Evolutionary conservation across 805 yeast genomes (phyloP), one percentile per base, ranked within the genome.

Genomic region (Kodamaea fukazawae): DNA sequence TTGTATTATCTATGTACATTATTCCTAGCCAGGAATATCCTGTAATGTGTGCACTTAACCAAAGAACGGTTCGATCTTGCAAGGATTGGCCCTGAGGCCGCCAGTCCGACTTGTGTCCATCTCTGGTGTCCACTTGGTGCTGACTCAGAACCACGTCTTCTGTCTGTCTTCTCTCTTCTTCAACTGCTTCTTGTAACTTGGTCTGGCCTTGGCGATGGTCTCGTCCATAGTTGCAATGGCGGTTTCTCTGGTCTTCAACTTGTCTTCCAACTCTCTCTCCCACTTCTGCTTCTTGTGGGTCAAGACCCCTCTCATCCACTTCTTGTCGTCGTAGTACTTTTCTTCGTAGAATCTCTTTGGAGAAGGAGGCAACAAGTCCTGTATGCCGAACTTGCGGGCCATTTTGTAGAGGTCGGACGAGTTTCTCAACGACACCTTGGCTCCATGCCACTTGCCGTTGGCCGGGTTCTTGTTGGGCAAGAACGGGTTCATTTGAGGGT

Each of bases 401-500:
- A 84, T 63, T 63, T 90, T 90, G 72, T 75, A 88, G 39, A 90
- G 66, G 47, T 83, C 96, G 13, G 90, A 79, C 54, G 86, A 89
- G 53, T 91, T 78, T 65, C 96, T 78, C 54, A 82, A 67, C 7
- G 96, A 86, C 63, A 78, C 86, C 49, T 79, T 73, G 17, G 97
- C 86, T 43, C 79, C 78, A 53, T 86, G 95, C 67, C 81, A 78
- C 50, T 66, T 71, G n/a, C 83, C 78, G 15, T 95, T 87, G 15
- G 83, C 76, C 14, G 95, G 88, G 60, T 89, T 89, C 54, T 76
- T 83, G 61, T 87, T 89, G 16, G 95, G 83, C 40, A 87, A 61
- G 61, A 90, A 90, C 38, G 97, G 97, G 62, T 90, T 90, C 50
- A 89, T 85, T 44, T 78, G 76, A 15, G 76, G 73, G 35, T 88